Base-by-base conservation (phyloP, 2,329 filamentous ascomycete species). In the Oidium heveae region DNA sequence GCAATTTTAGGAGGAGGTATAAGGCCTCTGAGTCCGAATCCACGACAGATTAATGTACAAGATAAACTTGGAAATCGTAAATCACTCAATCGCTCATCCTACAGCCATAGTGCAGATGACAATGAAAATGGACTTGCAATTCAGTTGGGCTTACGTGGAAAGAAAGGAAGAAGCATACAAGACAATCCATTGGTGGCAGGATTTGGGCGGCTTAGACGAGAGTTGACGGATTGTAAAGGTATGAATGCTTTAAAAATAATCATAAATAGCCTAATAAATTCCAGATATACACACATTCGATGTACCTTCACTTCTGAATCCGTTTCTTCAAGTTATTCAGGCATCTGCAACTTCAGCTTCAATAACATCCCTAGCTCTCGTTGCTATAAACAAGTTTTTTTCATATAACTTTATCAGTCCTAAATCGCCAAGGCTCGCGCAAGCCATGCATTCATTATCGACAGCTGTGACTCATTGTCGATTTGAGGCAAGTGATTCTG, bases 401-500 rank as follows among this genome's bases (percentile, higher is more conserved):
- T 83, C 88, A 5, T 98, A 98, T 67, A 86, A 89, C 57, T 85
- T 98, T 62, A 84, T 98, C 61, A 82, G 80, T 57, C 77, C 79
- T 55, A 75, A 80, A 50, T 95, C 87, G 24, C 89, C 88, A n/a
- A 77, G 88, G 54, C 84, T 96, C 57, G 76, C 85, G 10, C 74
- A 91, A 60, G 91, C 86, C 16, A 94, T 98, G 86, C 91, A 96
- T 67, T 80, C 88, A 4, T 73, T 98, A 32, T 94, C 89, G 16
- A 86, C 87, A 16, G 91, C 91, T 7, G 91, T 98, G 58, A 98
- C 91, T 51, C 89, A 98, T 66, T 98, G 91, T 65, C 82, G 93
- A 57, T 98, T 98, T 63, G 91, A 96, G 68, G 89, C 91, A 28
- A 95, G 86, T 66, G 91, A 98, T 66, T 86, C 86, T 18, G 81